Evolutionary conservation across 2,329 filamentous ascomycete genomes (phyloP).

Genomic region (Thielaviopsis populi): DNA sequence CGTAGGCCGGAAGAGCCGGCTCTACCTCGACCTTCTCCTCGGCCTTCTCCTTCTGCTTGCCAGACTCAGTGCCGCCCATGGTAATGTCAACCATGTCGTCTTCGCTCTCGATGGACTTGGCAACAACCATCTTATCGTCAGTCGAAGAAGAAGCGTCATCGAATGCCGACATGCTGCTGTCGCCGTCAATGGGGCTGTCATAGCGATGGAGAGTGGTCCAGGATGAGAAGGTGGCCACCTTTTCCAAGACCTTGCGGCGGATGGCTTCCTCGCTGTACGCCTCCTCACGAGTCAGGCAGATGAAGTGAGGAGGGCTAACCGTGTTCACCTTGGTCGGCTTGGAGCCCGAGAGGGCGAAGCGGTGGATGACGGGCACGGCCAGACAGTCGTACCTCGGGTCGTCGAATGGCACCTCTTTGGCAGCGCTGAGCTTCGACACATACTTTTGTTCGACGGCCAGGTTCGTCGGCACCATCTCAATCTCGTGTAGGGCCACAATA

Average conservation of each 20-base stretch:
- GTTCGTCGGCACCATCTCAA: conserved; percentile 68
- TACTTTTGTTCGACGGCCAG: conserved; percentile 35
- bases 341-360: conserved; percentile 27
- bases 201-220: conserved; percentile 45
- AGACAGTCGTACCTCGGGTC: conserved; percentile 49
- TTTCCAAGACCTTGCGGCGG: conserved; percentile 62
- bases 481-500: conserved; percentile 56
- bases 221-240: conserved; percentile 62
- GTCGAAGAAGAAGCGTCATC: conserved; percentile 39
- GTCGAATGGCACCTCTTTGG: conserved; percentile 38
- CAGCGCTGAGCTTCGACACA: conserved; percentile 32
- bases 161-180: conserved; percentile 21
- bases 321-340: conserved; percentile 23
- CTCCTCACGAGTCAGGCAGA: conserved; percentile 62
- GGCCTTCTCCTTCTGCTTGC: conserved; percentile 30
- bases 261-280: conserved; percentile 52
- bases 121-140: conserved; percentile 50
- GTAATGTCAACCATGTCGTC: conserved; percentile 84
- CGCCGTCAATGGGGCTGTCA: conserved; percentile 23
- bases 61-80: conserved; percentile 41
- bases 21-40: conserved; percentile 14
- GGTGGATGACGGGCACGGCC: conserved; percentile 57
- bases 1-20: neutral
- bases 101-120: conserved; percentile 71
- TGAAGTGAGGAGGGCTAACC: conserved; percentile 46